Conservation (phyloP, 768 basidiomycete genomes). For the Calocybe gangraenosa region DNA sequence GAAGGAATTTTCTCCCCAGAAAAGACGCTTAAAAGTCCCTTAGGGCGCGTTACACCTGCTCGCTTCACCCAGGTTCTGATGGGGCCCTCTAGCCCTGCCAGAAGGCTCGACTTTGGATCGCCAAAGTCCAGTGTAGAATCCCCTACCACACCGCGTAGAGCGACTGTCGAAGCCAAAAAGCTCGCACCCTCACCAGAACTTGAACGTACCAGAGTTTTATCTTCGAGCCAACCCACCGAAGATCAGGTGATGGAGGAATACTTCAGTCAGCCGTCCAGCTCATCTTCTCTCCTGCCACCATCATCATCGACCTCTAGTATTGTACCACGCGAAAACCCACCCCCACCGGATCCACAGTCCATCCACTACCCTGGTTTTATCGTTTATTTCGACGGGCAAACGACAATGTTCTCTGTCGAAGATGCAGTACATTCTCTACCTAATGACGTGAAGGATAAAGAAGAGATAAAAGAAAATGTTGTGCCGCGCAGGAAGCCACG, state of each 20-base stretch:
- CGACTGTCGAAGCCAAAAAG: constrained; percentile 12
- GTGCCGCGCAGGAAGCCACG: constrained; percentile 42
- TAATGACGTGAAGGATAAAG: constrained; percentile 25
- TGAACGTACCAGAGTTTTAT: neutral
- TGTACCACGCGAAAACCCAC: constrained; percentile 35
- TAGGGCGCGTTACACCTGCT: constrained; percentile 12
- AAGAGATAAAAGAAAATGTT: constrained; percentile 55
- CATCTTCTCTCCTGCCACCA: constrained; percentile 11
- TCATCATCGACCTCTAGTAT: constrained; percentile 17
- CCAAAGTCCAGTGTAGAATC: constrained; percentile 24
- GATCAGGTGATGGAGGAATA: constrained; percentile 18
- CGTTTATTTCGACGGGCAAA: constrained; percentile 48
- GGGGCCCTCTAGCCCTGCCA: constrained; percentile 40
- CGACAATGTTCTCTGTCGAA: constrained; percentile 12
- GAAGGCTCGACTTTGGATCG: constrained; percentile 49
- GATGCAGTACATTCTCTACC: constrained; percentile 4
- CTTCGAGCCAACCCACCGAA: constrained; percentile 9
- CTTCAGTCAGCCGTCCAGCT: constrained; percentile 17
- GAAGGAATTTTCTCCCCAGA: constrained; percentile 43
- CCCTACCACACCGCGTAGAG: constrained; percentile 11
- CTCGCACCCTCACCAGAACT: constrained; percentile 28
- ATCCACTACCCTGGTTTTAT: constrained; percentile 67
- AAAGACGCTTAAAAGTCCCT: constrained; percentile 33
- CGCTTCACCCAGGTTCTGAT: constrained; percentile 22
- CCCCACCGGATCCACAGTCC: constrained; percentile 46